These are phyloP conservation scores for Tolypocladium tropicale DNA, from an alignment of 2,329 filamentous ascomycete genomes.

Conservation along the genomic window DNA sequence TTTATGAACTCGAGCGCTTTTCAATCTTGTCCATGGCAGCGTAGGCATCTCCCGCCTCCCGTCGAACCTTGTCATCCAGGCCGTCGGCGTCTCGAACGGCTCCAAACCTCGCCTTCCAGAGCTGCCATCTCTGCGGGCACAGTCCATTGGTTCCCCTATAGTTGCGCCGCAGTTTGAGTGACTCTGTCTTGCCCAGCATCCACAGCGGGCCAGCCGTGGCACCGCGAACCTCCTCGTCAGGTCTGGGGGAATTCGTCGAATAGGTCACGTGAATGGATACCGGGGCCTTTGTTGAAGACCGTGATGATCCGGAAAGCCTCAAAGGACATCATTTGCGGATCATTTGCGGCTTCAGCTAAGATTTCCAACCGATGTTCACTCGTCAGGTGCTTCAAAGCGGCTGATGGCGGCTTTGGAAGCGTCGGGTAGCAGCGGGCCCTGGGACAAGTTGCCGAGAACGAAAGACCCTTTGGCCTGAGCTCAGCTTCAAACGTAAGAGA, in stretches of 20 bases:
- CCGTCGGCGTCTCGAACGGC: conserved; percentile 3
- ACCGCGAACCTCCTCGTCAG: conserved; percentile 5
- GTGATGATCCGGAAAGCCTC: conserved; percentile 22
- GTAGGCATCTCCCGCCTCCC: not conserved
- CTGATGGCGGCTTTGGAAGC: too few species aligned
- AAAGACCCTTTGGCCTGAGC: too few species aligned
- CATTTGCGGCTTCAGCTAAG: conserved; percentile 9
- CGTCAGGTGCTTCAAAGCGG: conserved; percentile 16
- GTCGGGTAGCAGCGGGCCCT: too few species aligned
- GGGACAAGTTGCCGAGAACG: too few species aligned
- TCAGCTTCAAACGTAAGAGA: conserved; percentile 22
- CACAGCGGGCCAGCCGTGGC: conserved; percentile 10
- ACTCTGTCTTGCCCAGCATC: conserved; percentile 8
- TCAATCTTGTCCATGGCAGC: not conserved
- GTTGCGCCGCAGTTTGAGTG: conserved; percentile 5
- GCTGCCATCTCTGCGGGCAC: conserved; percentile 7
- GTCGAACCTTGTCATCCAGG: not conserved
- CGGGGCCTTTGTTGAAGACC: conserved; percentile 12
- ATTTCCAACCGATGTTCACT: conserved; percentile 9
- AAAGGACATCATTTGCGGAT: conserved; percentile 8
- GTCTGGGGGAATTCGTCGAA: conserved; percentile 21
- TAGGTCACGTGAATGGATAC: conserved; percentile 13
- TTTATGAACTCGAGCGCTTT: too few species aligned
- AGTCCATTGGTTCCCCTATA: conserved; percentile 7
- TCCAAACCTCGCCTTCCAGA: conserved; percentile 10